Conservation (phyloP, 2,329 filamentous ascomycete genomes). For the Penicillium occitanis region DNA sequence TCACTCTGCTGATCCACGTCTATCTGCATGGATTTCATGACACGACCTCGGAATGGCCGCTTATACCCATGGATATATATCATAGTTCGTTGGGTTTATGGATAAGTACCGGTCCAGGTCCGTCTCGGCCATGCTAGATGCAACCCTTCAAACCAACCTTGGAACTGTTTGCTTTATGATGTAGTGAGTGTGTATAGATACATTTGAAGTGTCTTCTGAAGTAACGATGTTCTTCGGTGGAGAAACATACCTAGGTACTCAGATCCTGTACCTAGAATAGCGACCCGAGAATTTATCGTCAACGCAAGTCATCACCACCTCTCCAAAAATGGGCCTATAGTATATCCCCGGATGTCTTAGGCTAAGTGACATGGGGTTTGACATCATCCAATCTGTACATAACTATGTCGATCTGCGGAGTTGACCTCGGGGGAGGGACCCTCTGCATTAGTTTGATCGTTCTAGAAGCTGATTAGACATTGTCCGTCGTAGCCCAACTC, state of each 20-base stretch:
- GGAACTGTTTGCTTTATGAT: background rate
- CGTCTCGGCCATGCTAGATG: background rate
- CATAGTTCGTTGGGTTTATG: background rate
- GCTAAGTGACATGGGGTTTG: background rate
- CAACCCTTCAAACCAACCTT: background rate
- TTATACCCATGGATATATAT: background rate
- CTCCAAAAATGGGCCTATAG: background rate
- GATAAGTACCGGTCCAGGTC: background rate
- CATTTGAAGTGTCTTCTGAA: background rate
- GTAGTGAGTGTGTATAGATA: background rate
- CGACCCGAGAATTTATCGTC: background rate
- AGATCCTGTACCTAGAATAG: background rate
- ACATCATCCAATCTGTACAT: background rate
- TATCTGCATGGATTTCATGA: background rate
- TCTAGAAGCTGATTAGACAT: background rate
- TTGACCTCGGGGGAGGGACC: background rate
- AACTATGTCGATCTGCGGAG: background rate
- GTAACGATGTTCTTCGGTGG: background rate
- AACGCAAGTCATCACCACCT: background rate
- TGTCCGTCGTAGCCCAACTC: background rate
- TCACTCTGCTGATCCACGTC: background rate
- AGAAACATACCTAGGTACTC: background rate
- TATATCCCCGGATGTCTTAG: background rate
- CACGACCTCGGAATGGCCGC: background rate
- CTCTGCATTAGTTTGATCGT: background rate